Conservation (phyloP, 371 early-diverging fungal genomes). For the Apophysomyces variabilis region DNA sequence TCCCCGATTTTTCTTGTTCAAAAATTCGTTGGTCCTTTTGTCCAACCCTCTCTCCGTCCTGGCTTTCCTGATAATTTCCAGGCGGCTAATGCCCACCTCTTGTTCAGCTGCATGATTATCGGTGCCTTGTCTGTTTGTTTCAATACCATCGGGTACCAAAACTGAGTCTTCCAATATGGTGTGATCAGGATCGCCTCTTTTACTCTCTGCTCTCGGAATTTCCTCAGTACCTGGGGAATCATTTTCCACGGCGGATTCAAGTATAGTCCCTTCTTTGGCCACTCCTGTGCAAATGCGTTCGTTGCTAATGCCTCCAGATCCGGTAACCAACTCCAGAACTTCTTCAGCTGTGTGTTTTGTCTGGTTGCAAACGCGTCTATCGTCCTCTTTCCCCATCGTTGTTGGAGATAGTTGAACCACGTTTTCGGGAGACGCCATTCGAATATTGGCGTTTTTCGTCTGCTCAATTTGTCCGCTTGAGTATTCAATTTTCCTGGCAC, state of each 20-base stretch:
- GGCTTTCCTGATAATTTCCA: conserved; percentile 21
- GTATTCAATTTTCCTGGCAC: conserved; percentile 23
- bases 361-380: conserved; percentile 41
- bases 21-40: background rate
- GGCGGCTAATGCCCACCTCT: conserved; percentile 9
- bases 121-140: background rate
- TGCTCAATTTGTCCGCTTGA: conserved; percentile 20
- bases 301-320: conserved; percentile 31
- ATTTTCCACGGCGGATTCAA: conserved; percentile 33
- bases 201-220: conserved; percentile 23
- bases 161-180: conserved; percentile 26
- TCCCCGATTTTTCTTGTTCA: background rate
- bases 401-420: conserved; percentile 10
- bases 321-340: conserved; percentile 25
- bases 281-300: conserved; percentile 33
- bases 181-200: conserved; percentile 23
- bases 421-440: conserved; percentile 15
- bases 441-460: conserved; percentile 15
- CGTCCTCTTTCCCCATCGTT: conserved; percentile 2
- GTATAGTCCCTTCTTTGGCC: conserved; percentile 25
- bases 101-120: background rate
- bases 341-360: conserved; percentile 18
- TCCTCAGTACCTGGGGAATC: conserved; percentile 25
- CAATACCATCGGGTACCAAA: conserved; percentile 18
- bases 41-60: conserved; percentile 12